Evolutionary conservation across 352 stramenopile genomes (phyloP), one percentile per base, ranked within the genome.

Genomic region (Phytopythium boreale): DNA sequence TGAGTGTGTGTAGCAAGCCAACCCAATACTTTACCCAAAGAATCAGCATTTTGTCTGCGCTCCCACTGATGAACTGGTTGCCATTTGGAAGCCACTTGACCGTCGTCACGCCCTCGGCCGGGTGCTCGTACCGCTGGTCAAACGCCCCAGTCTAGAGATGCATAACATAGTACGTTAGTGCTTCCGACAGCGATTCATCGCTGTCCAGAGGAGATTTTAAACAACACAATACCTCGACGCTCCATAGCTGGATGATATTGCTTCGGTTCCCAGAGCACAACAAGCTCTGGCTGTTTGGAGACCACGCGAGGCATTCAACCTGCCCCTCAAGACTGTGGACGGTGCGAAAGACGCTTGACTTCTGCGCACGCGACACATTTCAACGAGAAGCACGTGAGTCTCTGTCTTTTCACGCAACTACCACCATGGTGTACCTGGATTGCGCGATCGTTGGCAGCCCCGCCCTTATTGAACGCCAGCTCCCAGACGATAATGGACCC

Each of bases 401-500:
- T 70, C 61, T 58, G 46, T 26, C 46, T 14, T 26, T 12, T 56
- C 49, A 56, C 34, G 29, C 7, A 27, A 24, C 0, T 10, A 15
- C 24, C 11, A 44, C 7, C 10, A 34, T 36, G 22, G 31, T 41
- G 29, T 41, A 82, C 74, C 66, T 71, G 58, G 11, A 55, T 2
- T 7, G 15, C 22, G 29, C 51, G 52, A 17, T 49, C 34, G 37
- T 51, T 57, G 10, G 20, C 41, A 39, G 49, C 12, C 8, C 57
- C 59, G 2, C 66, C 29, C 2, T 62, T 51, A 17, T 71, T 49
- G 43, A 79, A 74, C 14, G 56, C 61, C 12, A 91, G 61, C 36
- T 80, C 63, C 82, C 87, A 96, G 14, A 96, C 64, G 12, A 97
- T 68, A 15, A 97, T 79, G 14, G 76, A 82, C 1, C 83, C 87